A percentile compares a stretch with the other conserved stretches of the same genome.
Evolutionary conservation across 345 rosid genomes (phyloP).

Genomic region (Populus pruinosa): DNA sequence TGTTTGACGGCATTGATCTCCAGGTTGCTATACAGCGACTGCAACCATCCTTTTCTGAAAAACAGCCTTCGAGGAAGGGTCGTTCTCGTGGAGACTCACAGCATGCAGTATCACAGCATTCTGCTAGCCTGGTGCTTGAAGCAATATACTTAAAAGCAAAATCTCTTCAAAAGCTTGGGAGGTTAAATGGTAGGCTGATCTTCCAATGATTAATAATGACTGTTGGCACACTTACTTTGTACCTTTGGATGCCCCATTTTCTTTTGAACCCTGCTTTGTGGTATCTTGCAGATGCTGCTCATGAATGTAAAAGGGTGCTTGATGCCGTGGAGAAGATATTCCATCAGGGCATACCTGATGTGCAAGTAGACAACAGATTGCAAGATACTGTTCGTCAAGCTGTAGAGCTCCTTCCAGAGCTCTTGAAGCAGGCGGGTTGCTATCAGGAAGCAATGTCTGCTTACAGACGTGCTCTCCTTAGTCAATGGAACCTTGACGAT

Average conservation of each 20-base stretch:
- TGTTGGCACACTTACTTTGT: not conserved
- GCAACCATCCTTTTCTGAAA: constrained; percentile 59
- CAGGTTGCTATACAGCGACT: constrained; percentile 73
- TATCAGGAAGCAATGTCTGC: constrained; percentile 65
- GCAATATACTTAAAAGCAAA: constrained; percentile 87
- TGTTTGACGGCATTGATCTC: constrained; percentile 92
- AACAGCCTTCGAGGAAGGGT: constrained; percentile 44
- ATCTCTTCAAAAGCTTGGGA: constrained; percentile 88
- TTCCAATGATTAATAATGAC: constrained; percentile 4
- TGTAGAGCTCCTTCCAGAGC: constrained; percentile 84
- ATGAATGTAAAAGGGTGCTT: constrained; percentile 77
- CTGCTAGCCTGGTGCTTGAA: constrained; percentile 80
- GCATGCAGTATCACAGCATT: constrained; percentile 61
- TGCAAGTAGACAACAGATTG: constrained; percentile 65
- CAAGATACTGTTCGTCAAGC: constrained; percentile 84
- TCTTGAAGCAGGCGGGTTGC: constrained; percentile 73
- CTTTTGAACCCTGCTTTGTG: constrained; percentile 13
- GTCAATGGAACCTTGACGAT: constrained; percentile 81
- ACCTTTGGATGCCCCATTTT: not conserved
- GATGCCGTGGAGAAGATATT: constrained; percentile 85
- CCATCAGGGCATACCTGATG: constrained; percentile 77
- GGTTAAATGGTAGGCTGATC: constrained; percentile 49
- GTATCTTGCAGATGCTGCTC: constrained; percentile 69
- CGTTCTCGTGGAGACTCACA: constrained; percentile 50
- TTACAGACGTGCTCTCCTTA: constrained; percentile 80